Evolutionary conservation across 805 yeast genomes (phyloP).

Genomic region (Nakazawaea molendinolei): DNA sequence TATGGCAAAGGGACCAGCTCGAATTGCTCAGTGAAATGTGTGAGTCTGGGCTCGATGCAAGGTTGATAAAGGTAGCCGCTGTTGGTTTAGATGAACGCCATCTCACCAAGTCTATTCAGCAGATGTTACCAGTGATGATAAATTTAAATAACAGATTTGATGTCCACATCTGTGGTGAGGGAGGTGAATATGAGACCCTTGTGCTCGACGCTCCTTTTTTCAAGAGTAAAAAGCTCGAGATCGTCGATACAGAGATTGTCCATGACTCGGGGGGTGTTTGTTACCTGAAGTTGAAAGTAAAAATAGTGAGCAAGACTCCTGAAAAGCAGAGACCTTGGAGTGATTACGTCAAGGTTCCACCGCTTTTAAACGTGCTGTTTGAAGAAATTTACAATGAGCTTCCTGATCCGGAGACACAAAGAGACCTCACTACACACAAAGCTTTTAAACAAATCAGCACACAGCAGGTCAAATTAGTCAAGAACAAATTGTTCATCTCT

Average conservation of each 20-base stretch:
- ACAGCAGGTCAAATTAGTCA: constrained; percentile 17
- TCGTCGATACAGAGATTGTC: constrained; percentile 33
- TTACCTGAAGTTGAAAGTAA: constrained; percentile 52
- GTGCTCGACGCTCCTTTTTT: constrained; percentile 91
- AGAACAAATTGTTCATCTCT: constrained; percentile 33
- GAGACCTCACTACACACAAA: not conserved
- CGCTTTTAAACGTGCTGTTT: constrained; percentile 2
- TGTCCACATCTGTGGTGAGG: constrained; percentile 96
- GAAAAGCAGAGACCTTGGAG: constrained; percentile 14
- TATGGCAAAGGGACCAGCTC: constrained; percentile 87
- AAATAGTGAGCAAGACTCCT: constrained; percentile 28
- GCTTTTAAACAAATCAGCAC: not conserved
- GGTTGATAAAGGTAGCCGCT: constrained; percentile 90
- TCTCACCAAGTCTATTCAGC: constrained; percentile 60
- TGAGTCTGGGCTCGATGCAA: constrained; percentile 60
- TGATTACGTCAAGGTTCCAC: constrained; percentile 5
- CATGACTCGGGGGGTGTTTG: constrained; percentile 64
- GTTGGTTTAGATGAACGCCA: constrained; percentile 65
- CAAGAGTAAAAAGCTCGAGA: constrained; percentile 38
- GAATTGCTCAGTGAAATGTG: constrained; percentile 82
- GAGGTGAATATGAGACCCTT: constrained; percentile 94
- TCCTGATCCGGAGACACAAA: not conserved
- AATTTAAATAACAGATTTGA: constrained; percentile 61
- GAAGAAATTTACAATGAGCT: constrained; percentile 1
- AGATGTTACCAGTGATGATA: constrained; percentile 52